A percentile compares a stretch with the other conserved stretches of the same genome.
phyloP scores from a whole-genome alignment of 257 asterid genomes.

The Solanum bulbocastanum region DNA sequence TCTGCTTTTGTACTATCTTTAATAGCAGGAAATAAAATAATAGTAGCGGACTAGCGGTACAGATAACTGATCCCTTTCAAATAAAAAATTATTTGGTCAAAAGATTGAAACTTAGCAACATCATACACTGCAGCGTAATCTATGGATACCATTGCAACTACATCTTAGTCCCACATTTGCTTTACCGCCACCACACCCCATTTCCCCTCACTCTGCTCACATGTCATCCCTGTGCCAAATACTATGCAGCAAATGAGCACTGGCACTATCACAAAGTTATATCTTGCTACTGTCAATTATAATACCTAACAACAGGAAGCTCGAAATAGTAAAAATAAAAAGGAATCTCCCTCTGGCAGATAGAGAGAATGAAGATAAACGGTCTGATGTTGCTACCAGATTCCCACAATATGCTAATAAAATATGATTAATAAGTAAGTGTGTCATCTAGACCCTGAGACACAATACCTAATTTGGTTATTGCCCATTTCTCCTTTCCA shows the following conservation, averaged over 20 bases:
- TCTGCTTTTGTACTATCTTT: neutral
- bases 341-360: neutral
- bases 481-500: neutral
- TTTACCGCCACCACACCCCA: neutral
- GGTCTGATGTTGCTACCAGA: neutral
- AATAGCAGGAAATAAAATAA: neutral
- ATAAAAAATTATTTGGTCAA: neutral
- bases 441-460: neutral
- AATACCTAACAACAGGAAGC: neutral
- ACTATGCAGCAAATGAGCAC: neutral
- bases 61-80: neutral
- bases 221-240: neutral
- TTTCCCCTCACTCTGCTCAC: neutral
- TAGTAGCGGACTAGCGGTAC: neutral
- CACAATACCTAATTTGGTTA: neutral
- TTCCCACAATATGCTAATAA: neutral
- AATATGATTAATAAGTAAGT: neutral
- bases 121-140: neutral
- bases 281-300: neutral
- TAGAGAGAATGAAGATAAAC: neutral
- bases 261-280: neutral
- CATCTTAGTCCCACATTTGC: neutral
- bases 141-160: neutral
- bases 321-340: neutral
- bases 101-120: neutral